Evolutionary conservation across 306 rosid genomes (phyloP).

Genomic region (Quercus mongolica): DNA sequence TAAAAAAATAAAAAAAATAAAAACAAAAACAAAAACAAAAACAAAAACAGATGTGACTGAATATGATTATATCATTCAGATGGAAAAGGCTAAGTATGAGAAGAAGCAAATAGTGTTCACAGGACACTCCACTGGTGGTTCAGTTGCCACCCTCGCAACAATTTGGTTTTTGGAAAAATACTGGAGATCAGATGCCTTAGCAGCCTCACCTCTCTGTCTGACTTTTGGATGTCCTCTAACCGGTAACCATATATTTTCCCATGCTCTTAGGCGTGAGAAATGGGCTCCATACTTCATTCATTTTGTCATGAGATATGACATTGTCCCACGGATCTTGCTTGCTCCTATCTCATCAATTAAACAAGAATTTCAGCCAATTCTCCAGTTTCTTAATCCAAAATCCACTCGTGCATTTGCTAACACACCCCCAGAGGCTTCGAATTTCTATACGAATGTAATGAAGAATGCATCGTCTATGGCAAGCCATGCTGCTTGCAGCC

Average conservation of each 20-base stretch:
- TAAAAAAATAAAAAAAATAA: no score
- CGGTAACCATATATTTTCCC: slow-evolving; percentile 66
- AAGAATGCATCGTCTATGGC: slow-evolving; percentile 44
- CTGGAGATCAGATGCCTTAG: background rate
- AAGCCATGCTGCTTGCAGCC: slow-evolving; percentile 56
- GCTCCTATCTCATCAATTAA: slow-evolving; percentile 53
- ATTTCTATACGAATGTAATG: slow-evolving; percentile 49
- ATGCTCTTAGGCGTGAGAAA: slow-evolving; percentile 66
- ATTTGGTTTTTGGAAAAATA: slow-evolving; percentile 55
- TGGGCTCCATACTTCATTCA: slow-evolving; percentile 66
- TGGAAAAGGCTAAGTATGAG: slow-evolving; percentile 1
- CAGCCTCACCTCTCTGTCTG: slow-evolving; percentile 31
- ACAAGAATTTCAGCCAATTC: slow-evolving; percentile 12
- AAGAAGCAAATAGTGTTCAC: slow-evolving; percentile 55
- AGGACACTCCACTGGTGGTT: slow-evolving; percentile 72
- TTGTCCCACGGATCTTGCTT: slow-evolving; percentile 59
- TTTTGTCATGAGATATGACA: slow-evolving; percentile 58
- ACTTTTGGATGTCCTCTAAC: slow-evolving; percentile 83
- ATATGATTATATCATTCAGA: background rate
- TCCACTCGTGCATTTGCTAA: background rate
- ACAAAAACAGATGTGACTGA: no score
- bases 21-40: no score
- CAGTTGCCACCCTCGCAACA: slow-evolving; percentile 62
- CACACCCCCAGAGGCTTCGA: background rate
- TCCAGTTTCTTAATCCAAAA: slow-evolving; percentile 26